Evolutionary conservation across 140 eudicot genomes (phyloP).

Genomic region (Cichorium intybus): DNA sequence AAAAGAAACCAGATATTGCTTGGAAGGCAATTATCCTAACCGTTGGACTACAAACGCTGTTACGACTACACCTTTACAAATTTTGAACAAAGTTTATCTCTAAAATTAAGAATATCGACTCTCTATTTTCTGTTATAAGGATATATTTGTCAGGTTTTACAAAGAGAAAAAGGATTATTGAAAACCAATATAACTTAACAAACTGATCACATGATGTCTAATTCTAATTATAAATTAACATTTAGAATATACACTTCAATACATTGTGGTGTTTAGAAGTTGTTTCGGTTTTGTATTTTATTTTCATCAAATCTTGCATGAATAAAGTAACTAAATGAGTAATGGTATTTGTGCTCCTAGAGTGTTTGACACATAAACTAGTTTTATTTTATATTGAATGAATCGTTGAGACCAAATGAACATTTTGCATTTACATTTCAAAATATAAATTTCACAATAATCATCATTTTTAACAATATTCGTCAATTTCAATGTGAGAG

Average conservation of each 20-base stretch:
- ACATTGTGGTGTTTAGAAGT: too few relatives aligned
- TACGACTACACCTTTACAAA: too few relatives aligned
- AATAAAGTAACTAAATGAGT: too few relatives aligned
- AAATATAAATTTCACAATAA: too few relatives aligned
- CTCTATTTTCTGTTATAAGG: not conserved
- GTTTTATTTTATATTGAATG: too few relatives aligned
- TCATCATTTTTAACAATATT: not conserved
- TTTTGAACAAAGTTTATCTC: too few relatives aligned
- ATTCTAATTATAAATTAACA: too few relatives aligned
- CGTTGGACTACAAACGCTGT: conserved; percentile 87
- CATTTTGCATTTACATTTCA: not conserved
- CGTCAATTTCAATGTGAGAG: not conserved
- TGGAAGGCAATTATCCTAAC: conserved; percentile 99
- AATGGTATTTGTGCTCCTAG: not conserved
- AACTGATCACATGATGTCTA: not conserved
- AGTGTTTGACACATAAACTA: too few relatives aligned
- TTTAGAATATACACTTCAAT: not conserved
- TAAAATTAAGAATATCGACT: not conserved
- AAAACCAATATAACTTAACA: not conserved
- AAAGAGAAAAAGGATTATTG: not conserved
- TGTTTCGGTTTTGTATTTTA: too few relatives aligned
- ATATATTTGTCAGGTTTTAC: too few relatives aligned
- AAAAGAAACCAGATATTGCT: conserved; percentile 36
- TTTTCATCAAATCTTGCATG: too few relatives aligned
- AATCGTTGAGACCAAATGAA: too few relatives aligned